Base-by-base conservation (phyloP, 495 filamentous ascomycete species). In the Staphylotrichum longicolle region DNA sequence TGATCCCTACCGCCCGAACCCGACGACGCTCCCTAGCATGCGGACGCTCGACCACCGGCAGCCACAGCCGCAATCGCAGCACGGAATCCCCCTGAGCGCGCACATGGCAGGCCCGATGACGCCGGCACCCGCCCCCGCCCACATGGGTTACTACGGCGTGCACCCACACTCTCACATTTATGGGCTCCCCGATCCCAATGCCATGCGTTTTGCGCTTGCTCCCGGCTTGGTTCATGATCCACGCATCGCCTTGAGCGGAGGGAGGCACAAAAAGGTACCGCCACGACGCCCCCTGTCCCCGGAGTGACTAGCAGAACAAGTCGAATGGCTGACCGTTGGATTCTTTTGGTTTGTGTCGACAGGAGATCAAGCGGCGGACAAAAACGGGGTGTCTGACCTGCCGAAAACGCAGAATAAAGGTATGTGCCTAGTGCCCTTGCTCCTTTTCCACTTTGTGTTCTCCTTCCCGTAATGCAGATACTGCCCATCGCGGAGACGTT, bases 311-410 rank as follows among this genome's bases (percentile, higher is more conserved):
- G 58, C 52, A 7, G 32, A 8, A 54, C 15, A 42, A 20, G 3
- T 10, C 41, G 41, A 46, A 39, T 48, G 52, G 65, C 63, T 69
- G 61, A 69, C 65, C 6, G 48, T 60, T 62, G 53, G 20, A 64
- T 60, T 62, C 63, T 67, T 65, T 61, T 47, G 63, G 59, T 67
- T 45, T 54, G 49, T 10, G 49, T 65, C 58, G 62, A 70, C 65
- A 85, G 83, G 94, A 98, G 78, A 96, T 98, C 74, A 98, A 98
- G 82, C 86, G 94, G 68, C 85, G 94, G 68, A 98, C 94, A 46
- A 98, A 98, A 80, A 97, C 94, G 5, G 94, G 94, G 12, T 98
- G 94, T 75, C 77, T 98, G 74, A 98, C 94, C 40, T 98, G 94
- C 81, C 86, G 94, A 64, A 97, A 97, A 75, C 86, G 94, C 68